These are phyloP conservation scores for Xylariaceae sp. DNA, from an alignment of 2,329 filamentous ascomycete species.

Conservation along the genomic window DNA sequence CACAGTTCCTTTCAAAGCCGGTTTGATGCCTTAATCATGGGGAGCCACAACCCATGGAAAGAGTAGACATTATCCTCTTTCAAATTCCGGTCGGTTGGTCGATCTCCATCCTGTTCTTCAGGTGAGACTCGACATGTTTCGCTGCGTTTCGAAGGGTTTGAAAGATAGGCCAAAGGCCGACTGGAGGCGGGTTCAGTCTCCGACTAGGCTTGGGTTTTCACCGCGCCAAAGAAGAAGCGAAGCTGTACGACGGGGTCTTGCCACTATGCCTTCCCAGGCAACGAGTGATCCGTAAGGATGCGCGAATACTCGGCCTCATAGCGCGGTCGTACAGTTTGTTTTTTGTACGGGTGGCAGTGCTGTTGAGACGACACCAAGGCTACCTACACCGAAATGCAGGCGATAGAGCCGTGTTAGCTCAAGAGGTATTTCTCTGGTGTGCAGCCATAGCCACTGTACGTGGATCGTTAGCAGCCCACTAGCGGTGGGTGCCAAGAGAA, in stretches of 20 bases:
- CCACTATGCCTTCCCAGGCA: neutral
- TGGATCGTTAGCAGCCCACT: neutral
- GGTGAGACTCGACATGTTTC: neutral
- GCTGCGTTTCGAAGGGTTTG: neutral
- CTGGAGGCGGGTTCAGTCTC: neutral
- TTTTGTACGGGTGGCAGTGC: neutral
- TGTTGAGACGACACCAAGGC: neutral
- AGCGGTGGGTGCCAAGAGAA: neutral
- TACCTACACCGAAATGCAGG: neutral
- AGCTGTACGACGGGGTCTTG: neutral
- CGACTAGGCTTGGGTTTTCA: neutral
- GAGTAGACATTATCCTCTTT: too few species aligned
- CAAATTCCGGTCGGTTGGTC: neutral
- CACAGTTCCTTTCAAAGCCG: too few species aligned
- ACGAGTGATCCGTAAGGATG: neutral
- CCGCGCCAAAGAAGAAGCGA: neutral
- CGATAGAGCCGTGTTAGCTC: neutral
- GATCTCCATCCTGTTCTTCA: neutral
- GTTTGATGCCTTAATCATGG: too few species aligned
- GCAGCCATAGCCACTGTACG: neutral
- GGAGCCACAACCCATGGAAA: too few species aligned
- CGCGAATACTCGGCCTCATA: neutral
- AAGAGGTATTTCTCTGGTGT: neutral
- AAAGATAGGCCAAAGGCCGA: neutral
- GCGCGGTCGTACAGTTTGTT: neutral